Conservation (phyloP, 2,329 filamentous ascomycete genomes). For the Colletotrichum sojae region DNA sequence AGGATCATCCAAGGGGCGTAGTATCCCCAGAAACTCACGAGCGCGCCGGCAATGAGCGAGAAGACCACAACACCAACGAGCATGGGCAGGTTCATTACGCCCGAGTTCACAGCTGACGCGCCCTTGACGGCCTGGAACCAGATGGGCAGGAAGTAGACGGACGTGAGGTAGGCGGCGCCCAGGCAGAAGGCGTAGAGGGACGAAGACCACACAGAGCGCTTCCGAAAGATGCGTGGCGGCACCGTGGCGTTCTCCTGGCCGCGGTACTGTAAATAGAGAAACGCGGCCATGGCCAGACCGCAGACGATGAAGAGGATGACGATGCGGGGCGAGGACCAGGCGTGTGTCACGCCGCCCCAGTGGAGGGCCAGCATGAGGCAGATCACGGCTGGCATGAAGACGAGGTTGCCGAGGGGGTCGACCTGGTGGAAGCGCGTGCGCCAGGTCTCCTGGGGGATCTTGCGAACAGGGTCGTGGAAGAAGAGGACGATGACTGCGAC, state of each 20-base stretch:
- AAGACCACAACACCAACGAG: slow-evolving; percentile 55
- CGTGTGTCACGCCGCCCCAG: slow-evolving; percentile 62
- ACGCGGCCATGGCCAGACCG: slow-evolving; percentile 53
- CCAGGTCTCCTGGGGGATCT: slow-evolving; percentile 5
- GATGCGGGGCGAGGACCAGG: slow-evolving; percentile 65
- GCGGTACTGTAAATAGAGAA: slow-evolving; percentile 55
- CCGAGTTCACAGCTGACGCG: slow-evolving; percentile 54
- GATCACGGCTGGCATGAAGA: slow-evolving; percentile 55
- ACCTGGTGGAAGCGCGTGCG: slow-evolving; percentile 34
- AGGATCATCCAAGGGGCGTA: slow-evolving; percentile 60
- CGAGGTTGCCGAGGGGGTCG: slow-evolving; percentile 46
- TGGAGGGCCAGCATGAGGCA: slow-evolving; percentile 66
- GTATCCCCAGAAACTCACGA: slow-evolving; percentile 57
- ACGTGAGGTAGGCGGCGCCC: slow-evolving; percentile 48
- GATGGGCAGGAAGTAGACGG: slow-evolving; percentile 58
- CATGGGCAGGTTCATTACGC: slow-evolving; percentile 58
- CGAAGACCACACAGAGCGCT: slow-evolving; percentile 56
- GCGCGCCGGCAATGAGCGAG: slow-evolving; percentile 51
- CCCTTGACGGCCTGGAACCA: slow-evolving; percentile 63
- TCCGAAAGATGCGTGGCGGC: slow-evolving; percentile 57
- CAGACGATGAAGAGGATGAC: slow-evolving; percentile 66
- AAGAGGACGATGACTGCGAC: slow-evolving; percentile 49
- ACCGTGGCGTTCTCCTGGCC: slow-evolving; percentile 59
- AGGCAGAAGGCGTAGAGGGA: slow-evolving; percentile 55
- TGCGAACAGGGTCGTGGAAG: slow-evolving; percentile 41